Percentiles rank a stretch among this genome's conserved stretches.
These are phyloP conservation scores for Ustilago trichophora DNA, from an alignment of 1,284 basidiomycete genomes.

Conservation along the genomic window DNA sequence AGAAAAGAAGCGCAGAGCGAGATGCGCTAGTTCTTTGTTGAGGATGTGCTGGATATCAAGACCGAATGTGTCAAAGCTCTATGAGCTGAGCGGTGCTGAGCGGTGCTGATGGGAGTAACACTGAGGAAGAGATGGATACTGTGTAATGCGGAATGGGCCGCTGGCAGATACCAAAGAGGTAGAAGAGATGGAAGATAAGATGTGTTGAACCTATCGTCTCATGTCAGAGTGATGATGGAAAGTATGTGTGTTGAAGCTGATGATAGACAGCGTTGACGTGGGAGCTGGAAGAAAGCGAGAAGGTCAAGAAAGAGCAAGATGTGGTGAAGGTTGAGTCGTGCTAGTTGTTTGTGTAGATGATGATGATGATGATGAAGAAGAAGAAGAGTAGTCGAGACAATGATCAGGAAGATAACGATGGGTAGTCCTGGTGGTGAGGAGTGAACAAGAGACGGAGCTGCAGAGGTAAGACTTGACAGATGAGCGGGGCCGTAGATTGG, in stretches of 20 bases:
- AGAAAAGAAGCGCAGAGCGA: slow-evolving; percentile 6
- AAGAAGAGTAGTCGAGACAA: no score
- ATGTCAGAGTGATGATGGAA: neutral
- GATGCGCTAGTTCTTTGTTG: neutral
- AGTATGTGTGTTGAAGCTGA: neutral
- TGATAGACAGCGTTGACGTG: neutral
- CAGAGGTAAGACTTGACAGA: neutral
- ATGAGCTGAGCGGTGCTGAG: slow-evolving; percentile 11
- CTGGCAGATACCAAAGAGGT: neutral
- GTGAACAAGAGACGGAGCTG: neutral
- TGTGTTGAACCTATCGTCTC: neutral
- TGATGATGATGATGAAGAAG: neutral
- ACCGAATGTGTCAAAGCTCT: slow-evolving; percentile 7
- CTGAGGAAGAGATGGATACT: neutral
- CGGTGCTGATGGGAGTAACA: neutral
- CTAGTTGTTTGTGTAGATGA: neutral
- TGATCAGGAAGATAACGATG: neutral
- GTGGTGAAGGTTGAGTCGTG: neutral
- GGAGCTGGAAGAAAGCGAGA: neutral
- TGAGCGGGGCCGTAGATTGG: no score
- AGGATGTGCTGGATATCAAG: neutral
- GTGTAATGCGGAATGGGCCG: slow-evolving; percentile 6
- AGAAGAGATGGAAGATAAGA: no score
- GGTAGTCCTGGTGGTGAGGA: slow-evolving; percentile 1
- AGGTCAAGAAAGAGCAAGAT: slow-evolving; percentile 1